These are phyloP conservation scores for Fusarium illudens DNA, from an alignment of 2,329 filamentous ascomycete species.

Conservation along the genomic window DNA sequence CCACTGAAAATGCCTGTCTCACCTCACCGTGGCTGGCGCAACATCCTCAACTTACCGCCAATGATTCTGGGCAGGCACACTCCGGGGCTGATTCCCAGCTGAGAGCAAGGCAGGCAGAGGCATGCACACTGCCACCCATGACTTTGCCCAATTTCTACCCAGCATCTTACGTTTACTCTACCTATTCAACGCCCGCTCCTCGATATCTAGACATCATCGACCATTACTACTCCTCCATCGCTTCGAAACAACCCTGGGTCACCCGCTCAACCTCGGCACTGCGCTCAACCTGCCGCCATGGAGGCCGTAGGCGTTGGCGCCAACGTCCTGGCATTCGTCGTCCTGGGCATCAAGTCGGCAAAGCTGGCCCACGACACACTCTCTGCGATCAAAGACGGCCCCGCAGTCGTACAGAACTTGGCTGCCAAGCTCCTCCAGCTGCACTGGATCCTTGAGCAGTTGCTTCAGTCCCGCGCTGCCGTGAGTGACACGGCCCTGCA, in stretches of 20 bases:
- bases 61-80: background rate
- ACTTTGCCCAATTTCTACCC: too few species aligned
- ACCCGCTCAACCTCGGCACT: background rate
- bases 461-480: background rate
- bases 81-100: background rate
- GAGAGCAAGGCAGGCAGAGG: too few species aligned
- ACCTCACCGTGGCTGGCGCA: background rate
- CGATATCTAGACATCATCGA: background rate
- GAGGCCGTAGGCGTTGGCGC: slow-evolving; percentile 23
- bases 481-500: background rate
- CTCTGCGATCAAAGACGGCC: slow-evolving; percentile 18
- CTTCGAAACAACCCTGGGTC: background rate
- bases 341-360: slow-evolving; percentile 10
- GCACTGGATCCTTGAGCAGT: slow-evolving; percentile 8
- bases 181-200: too few species aligned
- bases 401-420: slow-evolving; percentile 5
- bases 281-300: background rate
- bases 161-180: too few species aligned
- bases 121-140: too few species aligned
- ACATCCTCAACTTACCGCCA: background rate
- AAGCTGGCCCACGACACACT: slow-evolving; percentile 14
- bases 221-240: background rate
- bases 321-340: slow-evolving; percentile 23
- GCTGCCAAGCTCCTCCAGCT: slow-evolving; percentile 1
- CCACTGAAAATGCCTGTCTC: background rate